These are phyloP conservation scores for Cicer arietinum DNA, from an alignment of 306 rosid genomes.

Conservation along the genomic window DNA sequence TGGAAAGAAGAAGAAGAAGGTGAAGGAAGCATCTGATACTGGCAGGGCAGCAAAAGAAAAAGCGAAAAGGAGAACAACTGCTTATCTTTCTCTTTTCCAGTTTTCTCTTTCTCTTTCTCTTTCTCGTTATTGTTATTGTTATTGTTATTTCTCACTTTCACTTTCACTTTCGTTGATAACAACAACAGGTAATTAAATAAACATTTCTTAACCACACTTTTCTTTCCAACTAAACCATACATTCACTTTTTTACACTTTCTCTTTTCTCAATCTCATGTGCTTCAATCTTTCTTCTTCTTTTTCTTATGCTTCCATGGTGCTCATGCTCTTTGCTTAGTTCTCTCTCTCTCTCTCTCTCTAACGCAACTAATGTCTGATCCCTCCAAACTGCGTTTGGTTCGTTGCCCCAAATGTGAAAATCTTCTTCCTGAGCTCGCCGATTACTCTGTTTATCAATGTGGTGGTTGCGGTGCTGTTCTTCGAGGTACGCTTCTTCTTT, in stretches of 20 bases:
- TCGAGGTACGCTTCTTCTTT: conserved; percentile 60
- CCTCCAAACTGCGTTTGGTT: conserved; percentile 70
- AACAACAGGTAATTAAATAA: neutral
- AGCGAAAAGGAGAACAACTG: conserved; percentile 36
- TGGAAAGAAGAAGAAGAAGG: conserved; percentile 23
- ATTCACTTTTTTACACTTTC: conserved; percentile 34
- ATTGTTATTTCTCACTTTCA: neutral
- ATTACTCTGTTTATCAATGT: conserved; percentile 87
- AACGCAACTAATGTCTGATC: conserved; percentile 61
- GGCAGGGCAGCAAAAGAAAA: conserved; percentile 36
- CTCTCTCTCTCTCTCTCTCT: neutral
- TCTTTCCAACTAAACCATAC: conserved; percentile 51
- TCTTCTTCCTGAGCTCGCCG: conserved; percentile 88
- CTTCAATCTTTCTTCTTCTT: neutral
- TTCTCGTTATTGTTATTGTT: neutral
- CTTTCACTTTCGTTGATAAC: neutral
- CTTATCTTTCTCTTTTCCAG: conserved; percentile 34
- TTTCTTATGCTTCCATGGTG: conserved; percentile 6
- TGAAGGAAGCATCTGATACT: neutral
- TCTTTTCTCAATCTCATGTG: no score
- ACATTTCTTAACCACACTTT: conserved; percentile 43
- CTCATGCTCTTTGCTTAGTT: neutral
- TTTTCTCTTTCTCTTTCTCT: neutral
- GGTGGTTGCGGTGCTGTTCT: conserved; percentile 97
- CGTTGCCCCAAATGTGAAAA: conserved; percentile 95